Evolutionary conservation across 2,329 filamentous ascomycete species (phyloP), one percentile per base, ranked within the genome.

Genomic region (Monosporascus cannonballus): DNA sequence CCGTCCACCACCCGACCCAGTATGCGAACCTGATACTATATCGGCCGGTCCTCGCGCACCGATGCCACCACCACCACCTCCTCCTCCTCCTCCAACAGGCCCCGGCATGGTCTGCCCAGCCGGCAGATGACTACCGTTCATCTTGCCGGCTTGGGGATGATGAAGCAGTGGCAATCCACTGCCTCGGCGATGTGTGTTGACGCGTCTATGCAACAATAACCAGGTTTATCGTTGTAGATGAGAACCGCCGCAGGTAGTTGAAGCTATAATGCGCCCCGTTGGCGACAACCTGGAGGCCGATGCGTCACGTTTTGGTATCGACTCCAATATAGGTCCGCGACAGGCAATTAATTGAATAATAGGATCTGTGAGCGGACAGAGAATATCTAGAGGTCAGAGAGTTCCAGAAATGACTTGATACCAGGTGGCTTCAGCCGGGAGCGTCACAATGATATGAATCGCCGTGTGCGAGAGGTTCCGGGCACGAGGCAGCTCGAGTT

Each of bases 71-170:
- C 48, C 54, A 50, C 56, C 62, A 36, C 54, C 55, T 36, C 48
- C 54, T 51, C 56, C 62, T 59, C 63, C 63, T 53, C 60, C 63
- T 50, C 67, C 59, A 17, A 57, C 55, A 50, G 58, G 71, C 67
- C 73, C 75, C 65, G 75, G 77, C 74, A 81, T 78, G 70, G 77
- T 77, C 73, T 85, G 83, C 79, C 86, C 86, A 82, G 84, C 84
- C 83, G 85, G 83, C 84, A 87, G 83, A 86, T 86, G 84, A 80
- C 77, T 80, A 73, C 77, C 77, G 76, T 84, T 87, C 86, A 90
- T 90, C 85, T 80, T 89, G 81, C 82, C 84, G 83, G 81, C 80
- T 74, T 81, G 78, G 80, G 80, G 70, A 62, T 65, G 50, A 61
- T 56, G 56, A 62, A 63, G 63, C 61, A 65, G 62, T 58, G 64